These are phyloP conservation scores for Alternaria sp. DNA, from an alignment of 2,329 filamentous ascomycete genomes.

Conservation along the genomic window DNA sequence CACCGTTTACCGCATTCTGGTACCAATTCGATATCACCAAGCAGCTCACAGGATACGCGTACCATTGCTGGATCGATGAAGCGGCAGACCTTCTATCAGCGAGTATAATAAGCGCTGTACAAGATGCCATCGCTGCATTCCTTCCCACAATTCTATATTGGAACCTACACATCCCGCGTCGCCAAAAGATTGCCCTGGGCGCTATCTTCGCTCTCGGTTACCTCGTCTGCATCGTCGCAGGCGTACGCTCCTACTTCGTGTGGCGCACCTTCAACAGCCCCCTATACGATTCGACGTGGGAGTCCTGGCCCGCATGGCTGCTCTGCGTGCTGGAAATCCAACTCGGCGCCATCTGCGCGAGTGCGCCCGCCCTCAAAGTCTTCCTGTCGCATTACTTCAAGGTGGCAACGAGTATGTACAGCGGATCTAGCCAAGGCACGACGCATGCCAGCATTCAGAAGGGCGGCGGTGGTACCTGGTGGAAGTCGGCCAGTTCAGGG, in stretches of 20 bases:
- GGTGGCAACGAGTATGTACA: not conserved
- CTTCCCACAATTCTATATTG: constrained; percentile 28
- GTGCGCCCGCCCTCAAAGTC: constrained; percentile 23
- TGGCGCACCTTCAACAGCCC: constrained; percentile 19
- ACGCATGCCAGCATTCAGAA: not conserved
- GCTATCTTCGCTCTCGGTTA: constrained; percentile 26
- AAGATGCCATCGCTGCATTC: constrained; percentile 22
- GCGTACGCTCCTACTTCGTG: constrained; percentile 11
- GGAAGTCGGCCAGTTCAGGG: not conserved
- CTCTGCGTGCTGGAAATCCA: constrained; percentile 23
- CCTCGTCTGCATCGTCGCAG: constrained; percentile 13
- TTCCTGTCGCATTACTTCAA: constrained; percentile 18
- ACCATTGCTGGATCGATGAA: constrained; percentile 23
- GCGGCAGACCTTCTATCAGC: constrained; percentile 19
- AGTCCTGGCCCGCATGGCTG: constrained; percentile 14
- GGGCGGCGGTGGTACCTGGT: not conserved
- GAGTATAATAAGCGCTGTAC: constrained; percentile 19
- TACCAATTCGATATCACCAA: constrained; percentile 16
- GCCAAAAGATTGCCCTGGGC: constrained; percentile 22
- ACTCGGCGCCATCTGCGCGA: constrained; percentile 24
- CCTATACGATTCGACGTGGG: constrained; percentile 25
- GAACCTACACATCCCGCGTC: constrained; percentile 25
- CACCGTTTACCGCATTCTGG: constrained; percentile 25
- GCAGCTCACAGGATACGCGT: constrained; percentile 6
- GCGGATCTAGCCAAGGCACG: not conserved